Evolutionary conservation across 352 stramenopile genomes (phyloP).

Genomic region (Globisporangium irregulare): DNA sequence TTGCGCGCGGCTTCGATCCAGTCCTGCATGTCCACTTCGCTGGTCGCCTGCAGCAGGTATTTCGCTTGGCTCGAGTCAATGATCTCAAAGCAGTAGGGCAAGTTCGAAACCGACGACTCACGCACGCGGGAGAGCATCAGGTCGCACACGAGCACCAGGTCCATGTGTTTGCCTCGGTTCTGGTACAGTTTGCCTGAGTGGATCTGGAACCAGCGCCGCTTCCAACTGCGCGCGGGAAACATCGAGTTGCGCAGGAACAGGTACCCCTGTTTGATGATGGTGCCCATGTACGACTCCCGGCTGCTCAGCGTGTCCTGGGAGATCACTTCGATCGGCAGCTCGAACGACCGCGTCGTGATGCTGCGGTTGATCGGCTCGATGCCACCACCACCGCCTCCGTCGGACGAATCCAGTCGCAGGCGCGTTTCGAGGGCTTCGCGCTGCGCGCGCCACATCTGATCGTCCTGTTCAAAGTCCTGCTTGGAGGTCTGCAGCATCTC

Average conservation of each 20-base stretch:
- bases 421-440: slow-evolving; percentile 56
- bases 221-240: slow-evolving; percentile 83
- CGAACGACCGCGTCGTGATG: slow-evolving; percentile 34
- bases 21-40: slow-evolving; percentile 65
- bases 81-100: slow-evolving; percentile 81
- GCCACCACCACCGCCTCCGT: slow-evolving; percentile 16
- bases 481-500: slow-evolving; percentile 62
- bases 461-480: slow-evolving; percentile 70
- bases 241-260: slow-evolving; percentile 83
- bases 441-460: slow-evolving; percentile 72
- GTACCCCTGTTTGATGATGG: slow-evolving; percentile 76
- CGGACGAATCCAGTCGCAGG: slow-evolving; percentile 46
- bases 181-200: slow-evolving; percentile 84
- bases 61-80: slow-evolving; percentile 80
- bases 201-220: slow-evolving; percentile 87
- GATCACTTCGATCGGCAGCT: slow-evolving; percentile 78
- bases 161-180: slow-evolving; percentile 75
- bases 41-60: slow-evolving; percentile 72
- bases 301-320: slow-evolving; percentile 61
- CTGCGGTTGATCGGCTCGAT: slow-evolving; percentile 5
- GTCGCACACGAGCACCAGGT: slow-evolving; percentile 75
- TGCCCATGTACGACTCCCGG: slow-evolving; percentile 31
- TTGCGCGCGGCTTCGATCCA: slow-evolving; percentile 81
- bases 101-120: slow-evolving; percentile 40
- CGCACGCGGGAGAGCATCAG: slow-evolving; percentile 80